phyloP scores from a whole-genome alignment of 768 basidiomycete species.

The Pleurotus ostreatus region DNA sequence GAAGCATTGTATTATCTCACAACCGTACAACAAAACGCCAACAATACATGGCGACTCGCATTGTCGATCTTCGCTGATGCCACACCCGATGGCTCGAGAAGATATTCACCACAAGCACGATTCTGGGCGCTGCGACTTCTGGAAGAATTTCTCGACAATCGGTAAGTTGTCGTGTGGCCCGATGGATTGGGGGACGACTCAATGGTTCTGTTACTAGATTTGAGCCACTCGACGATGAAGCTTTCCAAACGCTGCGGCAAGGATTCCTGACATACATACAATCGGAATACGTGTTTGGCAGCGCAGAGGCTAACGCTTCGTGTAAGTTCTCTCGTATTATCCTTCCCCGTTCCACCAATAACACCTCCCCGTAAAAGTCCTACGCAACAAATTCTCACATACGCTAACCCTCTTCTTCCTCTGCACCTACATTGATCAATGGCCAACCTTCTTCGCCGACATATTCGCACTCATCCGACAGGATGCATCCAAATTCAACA shows the following conservation, averaged over 20 bases:
- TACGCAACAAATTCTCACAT: conserved; percentile 95
- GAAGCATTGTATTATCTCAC: conserved; percentile 85
- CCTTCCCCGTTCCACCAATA: conserved; percentile 7
- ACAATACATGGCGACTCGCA: conserved; percentile 77
- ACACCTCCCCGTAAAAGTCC: conserved; percentile 41
- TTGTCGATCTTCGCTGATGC: conserved; percentile 68
- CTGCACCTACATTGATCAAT: conserved; percentile 79
- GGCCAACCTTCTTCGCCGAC: conserved; percentile 82
- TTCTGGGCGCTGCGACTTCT: conserved; percentile 79
- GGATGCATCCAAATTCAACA: conserved; percentile 61
- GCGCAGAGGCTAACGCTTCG: conserved; percentile 74
- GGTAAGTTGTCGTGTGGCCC: conserved; percentile 52
- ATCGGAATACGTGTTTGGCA: conserved; percentile 82
- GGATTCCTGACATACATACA: conserved; percentile 79
- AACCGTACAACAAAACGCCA: conserved; percentile 70
- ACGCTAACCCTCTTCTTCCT: conserved; percentile 87
- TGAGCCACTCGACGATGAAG: conserved; percentile 64
- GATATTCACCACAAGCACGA: conserved; percentile 67
- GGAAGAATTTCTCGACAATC: conserved; percentile 79
- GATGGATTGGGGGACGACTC: not conserved
- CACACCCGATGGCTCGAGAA: conserved; percentile 56
- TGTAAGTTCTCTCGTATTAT: conserved; percentile 51
- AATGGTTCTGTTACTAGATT: conserved; percentile 38
- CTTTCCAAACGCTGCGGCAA: conserved; percentile 70
- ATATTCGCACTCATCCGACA: conserved; percentile 71